Evolutionary conservation across 148 eudicot genomes (phyloP), one percentile per base, ranked within the genome.

Genomic region (Nyssa sinensis): DNA sequence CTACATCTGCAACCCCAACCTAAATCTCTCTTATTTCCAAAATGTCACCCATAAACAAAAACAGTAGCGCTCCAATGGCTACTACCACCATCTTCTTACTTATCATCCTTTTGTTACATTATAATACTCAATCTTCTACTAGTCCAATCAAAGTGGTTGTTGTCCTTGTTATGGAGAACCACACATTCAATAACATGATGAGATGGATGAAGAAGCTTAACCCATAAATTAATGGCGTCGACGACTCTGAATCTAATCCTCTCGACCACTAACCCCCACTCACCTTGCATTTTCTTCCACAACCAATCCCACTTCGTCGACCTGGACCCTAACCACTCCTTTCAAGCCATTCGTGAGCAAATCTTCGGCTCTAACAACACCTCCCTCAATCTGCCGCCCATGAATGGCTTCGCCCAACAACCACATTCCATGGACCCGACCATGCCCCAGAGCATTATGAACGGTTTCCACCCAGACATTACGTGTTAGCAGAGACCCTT

Each of bases 321-420:
- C 69, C 97, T 94, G 16, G 97, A 92, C 82, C 97, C 97, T 67
- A 94, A 94, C 2, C 97, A 92, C 82, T 90, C 94, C 1, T 92
- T 92, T 68, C 94, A 90, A 57, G 97, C 91, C 64, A 92, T 92
- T 14, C 81, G 94, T 23, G 91, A 90, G 29, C 94, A 92, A 76
- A 88, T 90, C 16, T 92, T 92, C 64, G 97, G 97, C 53, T 88
- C 92, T 29, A 37, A 82, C n/a, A 80, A 85, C 47, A 83, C 85
- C 71, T 82, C 90, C 14, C 39, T 63, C 7, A 72, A 69, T 64
- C 87, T 90, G 55, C 77, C 96, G 0, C 89, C 85, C 0, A 93
- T 93, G 97, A 86, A 86, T 55, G 97, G 97, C 39, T 93, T 93
- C 49, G 95, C 89, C 8, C 95, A 90, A 32, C 83, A 90, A 66